A percentile compares a stretch with the other conserved stretches of the same genome.
Conservation (phyloP, 495 filamentous ascomycete species). For the Evernia prunastri region DNA sequence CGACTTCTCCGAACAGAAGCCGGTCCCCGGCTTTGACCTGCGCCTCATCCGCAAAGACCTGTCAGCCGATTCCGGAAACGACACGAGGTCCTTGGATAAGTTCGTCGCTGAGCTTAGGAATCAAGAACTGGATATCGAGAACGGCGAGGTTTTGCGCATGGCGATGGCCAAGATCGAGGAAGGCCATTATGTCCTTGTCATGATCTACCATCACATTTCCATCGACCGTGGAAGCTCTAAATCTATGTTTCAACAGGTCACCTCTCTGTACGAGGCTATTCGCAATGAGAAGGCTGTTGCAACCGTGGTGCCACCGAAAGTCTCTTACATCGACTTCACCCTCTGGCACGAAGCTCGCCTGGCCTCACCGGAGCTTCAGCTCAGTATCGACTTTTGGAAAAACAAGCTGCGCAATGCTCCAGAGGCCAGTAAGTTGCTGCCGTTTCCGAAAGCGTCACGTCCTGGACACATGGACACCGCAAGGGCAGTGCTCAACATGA, state of each 20-base stretch:
- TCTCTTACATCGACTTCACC: constrained; percentile 30
- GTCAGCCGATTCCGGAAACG: constrained; percentile 13
- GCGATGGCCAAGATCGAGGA: constrained; percentile 25
- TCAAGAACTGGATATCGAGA: constrained; percentile 29
- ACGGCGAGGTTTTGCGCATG: constrained; percentile 28
- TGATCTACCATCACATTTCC: constrained; percentile 30
- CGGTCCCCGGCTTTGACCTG: constrained; percentile 19
- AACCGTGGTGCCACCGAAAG: constrained; percentile 18
- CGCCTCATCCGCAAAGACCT: constrained; percentile 20
- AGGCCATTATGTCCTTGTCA: constrained; percentile 31
- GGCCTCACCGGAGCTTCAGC: constrained; percentile 15
- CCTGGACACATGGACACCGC: constrained; percentile 15
- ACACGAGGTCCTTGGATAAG: constrained; percentile 13
- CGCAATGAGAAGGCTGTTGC: constrained; percentile 17
- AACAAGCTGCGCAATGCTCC: constrained; percentile 23
- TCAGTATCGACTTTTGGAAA: constrained; percentile 27
- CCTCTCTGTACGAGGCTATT: constrained; percentile 27
- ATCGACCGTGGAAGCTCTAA: constrained; percentile 29
- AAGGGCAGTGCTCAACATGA: constrained; percentile 14
- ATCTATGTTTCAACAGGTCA: constrained; percentile 27
- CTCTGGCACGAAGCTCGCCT: constrained; percentile 29
- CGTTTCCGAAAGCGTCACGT: constrained; percentile 18
- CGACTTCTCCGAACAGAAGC: constrained; percentile 25
- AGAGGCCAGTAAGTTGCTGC: constrained; percentile 18
- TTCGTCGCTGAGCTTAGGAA: constrained; percentile 15